phyloP scores from a whole-genome alignment of 768 basidiomycete genomes.

The Megacollybia marginata region DNA sequence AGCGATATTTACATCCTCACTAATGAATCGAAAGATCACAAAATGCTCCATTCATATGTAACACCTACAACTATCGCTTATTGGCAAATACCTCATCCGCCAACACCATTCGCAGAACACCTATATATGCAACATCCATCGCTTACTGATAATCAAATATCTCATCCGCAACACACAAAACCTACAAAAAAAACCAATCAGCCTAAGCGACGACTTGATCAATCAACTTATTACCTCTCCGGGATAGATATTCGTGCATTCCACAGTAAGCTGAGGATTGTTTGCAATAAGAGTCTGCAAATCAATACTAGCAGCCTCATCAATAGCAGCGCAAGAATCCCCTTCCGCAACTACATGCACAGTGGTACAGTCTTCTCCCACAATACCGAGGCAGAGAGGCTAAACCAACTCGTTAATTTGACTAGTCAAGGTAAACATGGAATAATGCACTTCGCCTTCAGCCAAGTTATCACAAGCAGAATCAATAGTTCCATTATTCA shows the following conservation, averaged over 20 bases:
- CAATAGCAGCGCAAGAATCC: slow-evolving; percentile 45
- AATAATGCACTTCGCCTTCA: slow-evolving; percentile 33
- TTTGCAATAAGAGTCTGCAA: slow-evolving; percentile 42
- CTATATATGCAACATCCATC: no score
- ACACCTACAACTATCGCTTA: no score
- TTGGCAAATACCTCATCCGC: no score
- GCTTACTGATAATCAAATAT: background rate
- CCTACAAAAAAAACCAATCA: background rate
- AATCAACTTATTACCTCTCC: slow-evolving; percentile 42
- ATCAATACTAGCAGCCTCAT: slow-evolving; percentile 31
- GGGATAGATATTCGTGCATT: slow-evolving; percentile 49
- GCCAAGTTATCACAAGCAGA: slow-evolving; percentile 48
- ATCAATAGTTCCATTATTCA: slow-evolving; percentile 42
- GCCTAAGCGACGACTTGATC: background rate
- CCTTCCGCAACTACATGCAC: slow-evolving; percentile 37
- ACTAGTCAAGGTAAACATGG: background rate
- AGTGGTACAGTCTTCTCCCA: slow-evolving; percentile 49
- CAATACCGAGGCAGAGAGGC: slow-evolving; percentile 49
- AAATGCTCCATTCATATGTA: no score
- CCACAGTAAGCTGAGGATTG: slow-evolving; percentile 55
- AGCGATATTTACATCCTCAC: no score
- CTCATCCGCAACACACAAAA: background rate
- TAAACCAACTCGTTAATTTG: slow-evolving; percentile 8
- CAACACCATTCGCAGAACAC: no score
- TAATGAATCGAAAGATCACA: no score